Conservation (phyloP, 225 moss, liverwort and hornwort genomes). For the Polytrichum formosum region DNA sequence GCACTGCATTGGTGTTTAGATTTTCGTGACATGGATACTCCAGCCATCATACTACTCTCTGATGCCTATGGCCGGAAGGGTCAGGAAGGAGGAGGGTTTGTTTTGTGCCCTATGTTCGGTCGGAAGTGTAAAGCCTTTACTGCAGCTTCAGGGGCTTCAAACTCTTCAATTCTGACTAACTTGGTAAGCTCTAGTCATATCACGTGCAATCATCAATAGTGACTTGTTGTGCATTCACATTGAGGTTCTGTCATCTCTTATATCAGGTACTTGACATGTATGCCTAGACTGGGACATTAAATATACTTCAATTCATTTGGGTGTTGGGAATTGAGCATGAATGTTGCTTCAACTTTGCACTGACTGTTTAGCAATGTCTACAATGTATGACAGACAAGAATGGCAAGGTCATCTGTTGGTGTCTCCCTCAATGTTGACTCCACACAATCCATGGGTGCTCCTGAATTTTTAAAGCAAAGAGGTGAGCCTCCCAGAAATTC, state of each 20-base stretch:
- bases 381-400: constrained; percentile 55
- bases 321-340: background rate
- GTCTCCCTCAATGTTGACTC: constrained; percentile 75
- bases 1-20: constrained; percentile 89
- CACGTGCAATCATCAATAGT: background rate
- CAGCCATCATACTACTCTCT: constrained; percentile 75
- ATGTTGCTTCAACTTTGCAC: too few relatives aligned
- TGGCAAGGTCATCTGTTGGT: constrained; percentile 72
- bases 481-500: constrained; percentile 30
- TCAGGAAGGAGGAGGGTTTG: constrained; percentile 92
- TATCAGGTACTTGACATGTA: too few relatives aligned
- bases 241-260: background rate
- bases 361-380: too few relatives aligned
- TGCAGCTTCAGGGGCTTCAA: constrained; percentile 68
- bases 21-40: constrained; percentile 87
- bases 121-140: constrained; percentile 95
- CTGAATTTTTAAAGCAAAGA: constrained; percentile 84
- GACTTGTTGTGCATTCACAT: background rate
- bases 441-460: constrained; percentile 72
- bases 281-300: background rate
- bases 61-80: constrained; percentile 85
- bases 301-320: too few relatives aligned
- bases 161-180: constrained; percentile 70
- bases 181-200: constrained; percentile 43
- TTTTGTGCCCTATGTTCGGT: constrained; percentile 82